phyloP scores from a whole-genome alignment of 2,329 filamentous ascomycete species.

The Domatiomyces catenatus region DNA sequence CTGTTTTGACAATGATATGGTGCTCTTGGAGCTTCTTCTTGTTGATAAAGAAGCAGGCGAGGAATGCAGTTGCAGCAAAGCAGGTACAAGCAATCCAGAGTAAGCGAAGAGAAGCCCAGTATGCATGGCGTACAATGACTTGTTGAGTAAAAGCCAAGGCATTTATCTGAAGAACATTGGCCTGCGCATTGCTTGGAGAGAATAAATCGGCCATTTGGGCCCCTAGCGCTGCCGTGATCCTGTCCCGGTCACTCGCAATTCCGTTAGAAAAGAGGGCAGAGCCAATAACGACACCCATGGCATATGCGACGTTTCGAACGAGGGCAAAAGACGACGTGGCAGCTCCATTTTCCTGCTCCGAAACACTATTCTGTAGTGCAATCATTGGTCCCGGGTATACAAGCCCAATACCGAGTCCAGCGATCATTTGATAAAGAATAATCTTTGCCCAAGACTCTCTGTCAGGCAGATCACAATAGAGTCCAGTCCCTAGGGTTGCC shows the following conservation, averaged over 20 bases:
- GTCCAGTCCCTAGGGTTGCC: slow-evolving; percentile 49
- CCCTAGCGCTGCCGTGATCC: neutral
- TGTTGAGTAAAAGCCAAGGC: slow-evolving; percentile 18
- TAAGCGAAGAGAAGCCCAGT: slow-evolving; percentile 27
- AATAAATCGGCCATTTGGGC: neutral
- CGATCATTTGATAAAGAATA: slow-evolving; percentile 40
- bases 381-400: slow-evolving; percentile 41
- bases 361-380: slow-evolving; percentile 37
- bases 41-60: slow-evolving; percentile 25
- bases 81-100: slow-evolving; percentile 36
- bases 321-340: slow-evolving; percentile 48
- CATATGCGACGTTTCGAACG: slow-evolving; percentile 40
- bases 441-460: slow-evolving; percentile 37
- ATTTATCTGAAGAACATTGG: slow-evolving; percentile 13
- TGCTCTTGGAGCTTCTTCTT: slow-evolving; percentile 23
- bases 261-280: slow-evolving; percentile 29
- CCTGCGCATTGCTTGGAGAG: slow-evolving; percentile 8
- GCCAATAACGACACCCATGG: slow-evolving; percentile 43
- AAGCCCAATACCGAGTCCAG: slow-evolving; percentile 37
- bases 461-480: slow-evolving; percentile 41
- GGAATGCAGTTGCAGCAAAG: slow-evolving; percentile 22
- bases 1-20: slow-evolving; percentile 28
- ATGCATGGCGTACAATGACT: slow-evolving; percentile 24
- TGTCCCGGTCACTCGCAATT: slow-evolving; percentile 10
- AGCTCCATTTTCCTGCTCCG: slow-evolving; percentile 35